These are phyloP conservation scores for Moesziomyces parantarcticus DNA, from an alignment of 1,284 basidiomycete genomes.

Conservation along the genomic window DNA sequence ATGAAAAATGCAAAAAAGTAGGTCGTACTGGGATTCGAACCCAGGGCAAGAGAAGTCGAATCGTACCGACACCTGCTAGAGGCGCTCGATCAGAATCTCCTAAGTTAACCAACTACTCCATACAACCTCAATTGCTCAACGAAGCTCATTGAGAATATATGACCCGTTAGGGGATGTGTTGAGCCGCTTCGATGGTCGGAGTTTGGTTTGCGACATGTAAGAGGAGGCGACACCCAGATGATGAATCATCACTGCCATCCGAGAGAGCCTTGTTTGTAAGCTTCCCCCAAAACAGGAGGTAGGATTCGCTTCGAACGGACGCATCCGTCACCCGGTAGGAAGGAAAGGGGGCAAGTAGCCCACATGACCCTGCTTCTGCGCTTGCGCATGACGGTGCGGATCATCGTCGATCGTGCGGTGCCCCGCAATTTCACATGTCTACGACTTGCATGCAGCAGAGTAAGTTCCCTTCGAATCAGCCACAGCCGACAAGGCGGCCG, in stretches of 20 bases:
- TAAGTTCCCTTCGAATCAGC: too few relatives aligned
- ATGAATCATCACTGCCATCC: slow-evolving; percentile 9
- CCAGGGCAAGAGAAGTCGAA: slow-evolving; percentile 53
- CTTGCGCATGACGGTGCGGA: too few relatives aligned
- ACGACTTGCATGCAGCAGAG: background rate
- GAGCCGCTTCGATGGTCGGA: too few relatives aligned
- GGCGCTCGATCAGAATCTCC: slow-evolving; percentile 41
- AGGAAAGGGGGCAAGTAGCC: too few relatives aligned
- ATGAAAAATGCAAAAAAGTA: slow-evolving; percentile 8
- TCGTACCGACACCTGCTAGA: slow-evolving; percentile 1
- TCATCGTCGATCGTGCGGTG: too few relatives aligned
- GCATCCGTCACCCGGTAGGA: too few relatives aligned
- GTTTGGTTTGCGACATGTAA: background rate
- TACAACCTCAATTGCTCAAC: slow-evolving; percentile 29
- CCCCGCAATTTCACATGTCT: background rate
- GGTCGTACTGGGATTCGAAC: slow-evolving; percentile 56
- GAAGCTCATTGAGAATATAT: background rate
- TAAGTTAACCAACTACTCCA: slow-evolving; percentile 56
- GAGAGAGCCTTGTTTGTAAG: background rate
- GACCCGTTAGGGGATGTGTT: too few relatives aligned
- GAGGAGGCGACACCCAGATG: slow-evolving; percentile 11
- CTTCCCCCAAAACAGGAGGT: too few relatives aligned
- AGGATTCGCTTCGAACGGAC: too few relatives aligned
- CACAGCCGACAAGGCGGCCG: too few relatives aligned
- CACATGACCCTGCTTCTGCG: too few relatives aligned